Conservation (phyloP, 1,139 yeast genomes). For the Nakaseomyces nivariensis region DNA sequence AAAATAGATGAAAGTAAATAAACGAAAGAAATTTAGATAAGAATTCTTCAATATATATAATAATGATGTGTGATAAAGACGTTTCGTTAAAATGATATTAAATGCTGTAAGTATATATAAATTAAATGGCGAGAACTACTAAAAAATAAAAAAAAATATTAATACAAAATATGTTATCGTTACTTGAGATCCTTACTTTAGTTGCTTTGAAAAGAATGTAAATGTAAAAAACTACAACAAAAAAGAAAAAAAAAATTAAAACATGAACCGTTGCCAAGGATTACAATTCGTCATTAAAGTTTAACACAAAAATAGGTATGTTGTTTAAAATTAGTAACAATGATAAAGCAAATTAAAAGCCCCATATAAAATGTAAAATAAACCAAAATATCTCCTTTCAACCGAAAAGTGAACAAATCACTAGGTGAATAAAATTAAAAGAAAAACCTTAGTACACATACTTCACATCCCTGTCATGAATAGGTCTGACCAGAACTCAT, state of each 20-base stretch:
- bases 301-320: neutral
- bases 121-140: neutral
- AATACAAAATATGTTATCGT: neutral
- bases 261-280: neutral
- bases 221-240: neutral
- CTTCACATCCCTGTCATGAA: constrained; percentile 14
- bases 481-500: constrained; percentile 27
- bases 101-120: neutral
- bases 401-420: neutral
- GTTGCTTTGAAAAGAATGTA: neutral
- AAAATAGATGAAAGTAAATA: constrained; percentile 6
- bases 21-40: no score
- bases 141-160: neutral
- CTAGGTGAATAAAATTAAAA: neutral
- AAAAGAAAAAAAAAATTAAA: no score
- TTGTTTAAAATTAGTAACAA: no score
- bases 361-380: neutral
- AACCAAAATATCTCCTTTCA: neutral
- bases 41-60: no score
- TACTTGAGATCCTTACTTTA: neutral
- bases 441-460: neutral
- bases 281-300: neutral
- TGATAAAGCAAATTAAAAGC: no score
- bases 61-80: no score
- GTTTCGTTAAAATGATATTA: neutral